These are phyloP conservation scores for Chlorella ohadii DNA, from an alignment of 139 green algal genomes.

Conservation along the genomic window DNA sequence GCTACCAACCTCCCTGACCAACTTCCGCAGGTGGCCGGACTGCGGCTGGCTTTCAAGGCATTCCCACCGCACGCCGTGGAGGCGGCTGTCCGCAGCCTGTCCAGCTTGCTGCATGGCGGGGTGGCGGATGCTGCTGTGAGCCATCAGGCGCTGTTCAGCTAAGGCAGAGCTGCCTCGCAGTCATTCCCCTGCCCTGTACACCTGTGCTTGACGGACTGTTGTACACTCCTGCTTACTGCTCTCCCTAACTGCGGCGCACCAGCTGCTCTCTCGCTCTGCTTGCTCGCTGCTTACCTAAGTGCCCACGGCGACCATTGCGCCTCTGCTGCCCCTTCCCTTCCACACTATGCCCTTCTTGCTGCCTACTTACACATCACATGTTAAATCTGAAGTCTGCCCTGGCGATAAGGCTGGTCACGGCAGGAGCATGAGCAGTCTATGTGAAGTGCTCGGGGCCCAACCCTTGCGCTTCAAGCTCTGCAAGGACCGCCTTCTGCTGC, in stretches of 20 bases:
- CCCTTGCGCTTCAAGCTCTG: not conserved
- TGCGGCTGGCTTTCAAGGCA: not conserved
- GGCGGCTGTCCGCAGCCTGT: not conserved
- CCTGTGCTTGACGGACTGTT: not conserved
- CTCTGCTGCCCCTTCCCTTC: no score
- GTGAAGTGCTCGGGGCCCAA: constrained; percentile 9
- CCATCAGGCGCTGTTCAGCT: not conserved
- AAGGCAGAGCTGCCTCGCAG: no score
- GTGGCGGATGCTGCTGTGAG: not conserved
- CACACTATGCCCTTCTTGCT: not conserved
- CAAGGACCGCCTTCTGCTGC: not conserved
- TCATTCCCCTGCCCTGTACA: not conserved
- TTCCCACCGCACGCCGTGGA: not conserved
- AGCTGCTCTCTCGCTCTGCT: not conserved
- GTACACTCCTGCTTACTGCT: not conserved
- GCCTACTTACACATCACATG: no score
- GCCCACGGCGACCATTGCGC: no score
- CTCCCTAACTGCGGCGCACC: not conserved
- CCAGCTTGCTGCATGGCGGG: not conserved
- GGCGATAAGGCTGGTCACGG: no score
- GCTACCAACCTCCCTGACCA: no score
- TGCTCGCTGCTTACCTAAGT: no score
- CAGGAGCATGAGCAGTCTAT: no score
- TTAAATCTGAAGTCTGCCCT: no score
- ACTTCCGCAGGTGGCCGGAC: no score